Base-by-base conservation (phyloP, 2,329 filamentous ascomycete species). In the Alternaria panax region DNA sequence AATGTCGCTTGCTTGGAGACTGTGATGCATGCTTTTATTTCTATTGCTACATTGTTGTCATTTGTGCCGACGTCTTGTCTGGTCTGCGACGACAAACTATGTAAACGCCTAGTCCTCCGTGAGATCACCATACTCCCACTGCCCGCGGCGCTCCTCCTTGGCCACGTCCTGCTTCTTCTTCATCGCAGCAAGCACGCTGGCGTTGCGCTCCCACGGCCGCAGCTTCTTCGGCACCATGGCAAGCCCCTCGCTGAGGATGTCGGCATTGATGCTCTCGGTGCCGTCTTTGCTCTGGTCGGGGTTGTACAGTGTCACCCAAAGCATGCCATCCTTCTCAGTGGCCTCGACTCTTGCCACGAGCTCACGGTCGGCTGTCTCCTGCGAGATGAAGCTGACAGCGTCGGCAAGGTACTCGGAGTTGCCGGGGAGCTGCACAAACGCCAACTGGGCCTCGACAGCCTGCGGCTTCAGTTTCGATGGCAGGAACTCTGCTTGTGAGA, bases 71-170 rank as follows among this genome's bases (percentile, higher is more conserved):
- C 14, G 5, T 11, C n/a, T 47, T 34, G 18, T 18, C 7, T 34
- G 28, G 18, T 47, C 7, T 27, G 24, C 25, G 30, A 32, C 25
- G 12, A n/a, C 2, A 32, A 25, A 32, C 24, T 38, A 45, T 20
- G n/a, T 38, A n/a, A 12, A 41, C 32, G 40, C 25, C 55, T 69
- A 69, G 48, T 72, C 76, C 67, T 97, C 93, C 14, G 92, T 96
- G 74, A 97, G 85, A 78, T 98, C 95, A 69, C 95, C 95, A 80
- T 98, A 99, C 85, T 99, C 95, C 93, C 94, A 99, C 86, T 97
- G 95, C 42, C 95, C 95, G 67, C 88, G 84, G 63, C 93, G 87
- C 57, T 89, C 88, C 55, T 86, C 83, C 86, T 96, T 97, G 5
- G 94, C 94, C 78, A 90, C 84, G 34, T 85, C 84, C 83, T 96